A percentile compares a stretch with the other conserved stretches of the same genome.
Conservation (phyloP, 805 yeast species). For the Pichia thaimueangensis region DNA sequence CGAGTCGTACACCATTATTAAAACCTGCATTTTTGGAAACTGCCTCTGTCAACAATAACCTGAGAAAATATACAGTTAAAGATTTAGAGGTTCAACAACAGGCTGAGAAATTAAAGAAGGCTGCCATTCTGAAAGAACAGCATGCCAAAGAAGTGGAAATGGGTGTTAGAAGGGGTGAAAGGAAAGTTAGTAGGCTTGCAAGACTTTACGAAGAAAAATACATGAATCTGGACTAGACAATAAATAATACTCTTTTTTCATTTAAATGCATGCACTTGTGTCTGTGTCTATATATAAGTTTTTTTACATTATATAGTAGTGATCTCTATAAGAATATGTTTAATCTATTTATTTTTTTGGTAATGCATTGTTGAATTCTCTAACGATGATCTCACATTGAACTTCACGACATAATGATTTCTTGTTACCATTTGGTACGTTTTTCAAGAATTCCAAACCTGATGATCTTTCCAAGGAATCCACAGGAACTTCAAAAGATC, state of each 20-base stretch:
- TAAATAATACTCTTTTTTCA: background rate
- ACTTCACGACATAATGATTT: slow-evolving; percentile 74
- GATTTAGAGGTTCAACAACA: slow-evolving; percentile 22
- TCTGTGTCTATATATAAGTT: background rate
- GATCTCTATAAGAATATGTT: slow-evolving; percentile 1
- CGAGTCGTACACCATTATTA: slow-evolving; percentile 2
- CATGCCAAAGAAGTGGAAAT: slow-evolving; percentile 29
- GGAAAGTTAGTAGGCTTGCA: slow-evolving; percentile 48
- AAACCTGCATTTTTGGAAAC: slow-evolving; percentile 1
- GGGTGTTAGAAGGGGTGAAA: slow-evolving; percentile 29
- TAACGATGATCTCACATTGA: slow-evolving; percentile 69
- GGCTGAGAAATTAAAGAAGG: slow-evolving; percentile 15
- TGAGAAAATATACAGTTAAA: slow-evolving; percentile 29
- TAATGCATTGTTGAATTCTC: slow-evolving; percentile 60
- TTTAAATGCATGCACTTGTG: background rate
- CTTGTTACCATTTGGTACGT: slow-evolving; percentile 50
- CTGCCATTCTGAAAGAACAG: slow-evolving; percentile 5
- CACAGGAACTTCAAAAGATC: slow-evolving; percentile 76
- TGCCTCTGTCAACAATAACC: slow-evolving; percentile 18
- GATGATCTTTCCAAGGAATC: slow-evolving; percentile 84
- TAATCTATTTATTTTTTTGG: slow-evolving; percentile 17
- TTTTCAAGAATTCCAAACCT: slow-evolving; percentile 75
- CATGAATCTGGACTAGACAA: slow-evolving; percentile 11
- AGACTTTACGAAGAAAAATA: slow-evolving; percentile 43
- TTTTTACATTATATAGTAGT: background rate